A percentile compares a stretch with the other conserved stretches of the same genome.
phyloP scores from a whole-genome alignment of 2,329 filamentous ascomycete genomes.

The Calonectria leucothoes region DNA sequence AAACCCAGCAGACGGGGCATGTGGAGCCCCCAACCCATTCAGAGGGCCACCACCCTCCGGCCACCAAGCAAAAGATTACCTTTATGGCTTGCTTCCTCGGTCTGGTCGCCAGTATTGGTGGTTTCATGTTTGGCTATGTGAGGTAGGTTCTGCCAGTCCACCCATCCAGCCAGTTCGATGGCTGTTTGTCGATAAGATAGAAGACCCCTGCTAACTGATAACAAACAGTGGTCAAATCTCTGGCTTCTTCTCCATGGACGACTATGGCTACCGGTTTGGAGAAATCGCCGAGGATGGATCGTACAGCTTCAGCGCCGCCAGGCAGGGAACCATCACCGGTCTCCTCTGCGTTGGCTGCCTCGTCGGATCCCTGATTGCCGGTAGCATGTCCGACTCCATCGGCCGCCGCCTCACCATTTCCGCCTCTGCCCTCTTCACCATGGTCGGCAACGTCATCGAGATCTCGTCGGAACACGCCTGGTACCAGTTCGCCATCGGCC shows the following conservation, averaged over 20 bases:
- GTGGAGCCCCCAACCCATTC: slow-evolving; percentile 28
- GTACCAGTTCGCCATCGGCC: slow-evolving; percentile 74
- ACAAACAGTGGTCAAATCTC: slow-evolving; percentile 69
- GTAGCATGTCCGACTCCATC: slow-evolving; percentile 70
- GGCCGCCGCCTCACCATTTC: slow-evolving; percentile 73
- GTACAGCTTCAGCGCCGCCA: slow-evolving; percentile 65
- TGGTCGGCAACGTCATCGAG: slow-evolving; percentile 72
- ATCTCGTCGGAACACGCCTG: slow-evolving; percentile 66
- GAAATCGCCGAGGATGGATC: slow-evolving; percentile 47
- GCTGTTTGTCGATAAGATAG: neutral
- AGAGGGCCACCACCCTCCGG: slow-evolving; percentile 13
- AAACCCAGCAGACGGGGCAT: slow-evolving; percentile 30
- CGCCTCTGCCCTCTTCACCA: slow-evolving; percentile 71
- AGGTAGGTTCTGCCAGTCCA: slow-evolving; percentile 52
- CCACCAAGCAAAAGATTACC: slow-evolving; percentile 48
- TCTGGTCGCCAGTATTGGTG: slow-evolving; percentile 63
- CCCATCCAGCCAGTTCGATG: neutral
- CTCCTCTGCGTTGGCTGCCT: slow-evolving; percentile 71
- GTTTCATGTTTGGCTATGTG: slow-evolving; percentile 69
- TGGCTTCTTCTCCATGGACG: slow-evolving; percentile 70
- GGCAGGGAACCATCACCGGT: slow-evolving; percentile 72
- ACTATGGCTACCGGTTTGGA: slow-evolving; percentile 68
- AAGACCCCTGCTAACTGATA: neutral
- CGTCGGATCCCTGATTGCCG: slow-evolving; percentile 67
- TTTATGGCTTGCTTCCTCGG: slow-evolving; percentile 60